Evolutionary conservation across 306 rosid species (phyloP).

Genomic region (Inga oerstediana): DNA sequence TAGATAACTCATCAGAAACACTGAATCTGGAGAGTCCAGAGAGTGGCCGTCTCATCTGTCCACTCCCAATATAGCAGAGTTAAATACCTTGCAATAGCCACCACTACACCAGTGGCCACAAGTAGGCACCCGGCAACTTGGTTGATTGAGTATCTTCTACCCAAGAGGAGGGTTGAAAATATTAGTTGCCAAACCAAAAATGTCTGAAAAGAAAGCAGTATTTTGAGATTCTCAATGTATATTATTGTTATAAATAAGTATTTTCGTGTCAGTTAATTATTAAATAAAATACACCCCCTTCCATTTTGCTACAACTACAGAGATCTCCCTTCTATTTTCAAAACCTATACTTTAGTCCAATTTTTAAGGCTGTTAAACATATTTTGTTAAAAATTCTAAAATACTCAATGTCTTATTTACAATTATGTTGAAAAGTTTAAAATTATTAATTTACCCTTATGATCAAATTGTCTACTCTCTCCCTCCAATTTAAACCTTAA

Average conservation of each 20-base stretch:
- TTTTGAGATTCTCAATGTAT: conserved; percentile 8
- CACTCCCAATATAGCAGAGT: conserved; percentile 28
- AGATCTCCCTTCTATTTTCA: too few relatives aligned
- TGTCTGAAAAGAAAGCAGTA: conserved; percentile 54
- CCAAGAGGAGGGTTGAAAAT: conserved; percentile 63
- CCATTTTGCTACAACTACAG: too few relatives aligned
- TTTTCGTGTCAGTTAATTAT: neutral
- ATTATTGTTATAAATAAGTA: conserved; percentile 12
- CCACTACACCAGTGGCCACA: conserved; percentile 72
- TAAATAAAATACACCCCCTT: too few relatives aligned
- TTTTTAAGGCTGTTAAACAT: too few relatives aligned
- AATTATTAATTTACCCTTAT: too few relatives aligned
- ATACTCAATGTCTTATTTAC: too few relatives aligned
- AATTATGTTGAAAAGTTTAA: too few relatives aligned
- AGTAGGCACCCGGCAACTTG: conserved; percentile 83
- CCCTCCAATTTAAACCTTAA: too few relatives aligned
- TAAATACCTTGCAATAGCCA: conserved; percentile 78
- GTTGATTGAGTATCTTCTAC: conserved; percentile 67
- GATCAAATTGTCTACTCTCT: too few relatives aligned
- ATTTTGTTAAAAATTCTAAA: too few relatives aligned
- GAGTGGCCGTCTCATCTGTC: conserved; percentile 21
- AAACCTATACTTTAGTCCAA: too few relatives aligned
- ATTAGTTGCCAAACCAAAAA: conserved; percentile 92
- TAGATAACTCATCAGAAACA: conserved; percentile 25
- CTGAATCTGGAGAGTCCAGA: conserved; percentile 21